Base-by-base conservation (phyloP, 1,284 basidiomycete genomes). In the Apiotrichum siamense region DNA sequence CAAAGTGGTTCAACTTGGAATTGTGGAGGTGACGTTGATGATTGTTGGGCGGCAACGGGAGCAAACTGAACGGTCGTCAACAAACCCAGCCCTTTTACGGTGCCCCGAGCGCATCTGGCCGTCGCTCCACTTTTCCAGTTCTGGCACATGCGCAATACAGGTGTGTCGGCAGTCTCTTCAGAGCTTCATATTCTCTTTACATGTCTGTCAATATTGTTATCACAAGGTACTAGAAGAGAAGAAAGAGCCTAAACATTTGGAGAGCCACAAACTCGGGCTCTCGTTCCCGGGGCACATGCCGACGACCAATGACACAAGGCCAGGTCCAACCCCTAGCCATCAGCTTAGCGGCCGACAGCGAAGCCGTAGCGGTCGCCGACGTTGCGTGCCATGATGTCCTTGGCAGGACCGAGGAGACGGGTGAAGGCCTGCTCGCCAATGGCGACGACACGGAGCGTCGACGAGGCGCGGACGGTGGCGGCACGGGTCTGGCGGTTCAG, bases 391-490 rank as follows among this genome's bases (percentile, higher is more conserved):
- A 76, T 75, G 60, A 76, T 76, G 49, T 75, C 72, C 58, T 72
- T 72, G 50, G 71, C 73, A 11, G 93, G 93, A 5, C 96, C 94
- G 33, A 98, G 82, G 26, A 98, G 77, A 44, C 94, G 84, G 7
- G 91, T 97, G 70, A 98, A 98, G 3, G 94, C 89, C 58, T 88
- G 82, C 49, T 92, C 91, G 63, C 92, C 91, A 61, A 98, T 79
- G 6, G 90, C 88, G 21, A 92, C 96, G 23, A 97, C 91, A 67
- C 91, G 88, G 44, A 97, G 79, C 70, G 85, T 88, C 49, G 77
- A 73, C 7, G 77, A 65, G 2, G 93, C 94, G 56, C 88, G 88
- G 43, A 98, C 89, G 7, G 94, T 97, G 6, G 93, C 93, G 1
- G 91, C 91, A 49, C 93, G 85, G 13, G 91, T 89, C 36, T 87